phyloP scores from a whole-genome alignment of 148 eudicot genomes.

The Chenopodium berlandieri region DNA sequence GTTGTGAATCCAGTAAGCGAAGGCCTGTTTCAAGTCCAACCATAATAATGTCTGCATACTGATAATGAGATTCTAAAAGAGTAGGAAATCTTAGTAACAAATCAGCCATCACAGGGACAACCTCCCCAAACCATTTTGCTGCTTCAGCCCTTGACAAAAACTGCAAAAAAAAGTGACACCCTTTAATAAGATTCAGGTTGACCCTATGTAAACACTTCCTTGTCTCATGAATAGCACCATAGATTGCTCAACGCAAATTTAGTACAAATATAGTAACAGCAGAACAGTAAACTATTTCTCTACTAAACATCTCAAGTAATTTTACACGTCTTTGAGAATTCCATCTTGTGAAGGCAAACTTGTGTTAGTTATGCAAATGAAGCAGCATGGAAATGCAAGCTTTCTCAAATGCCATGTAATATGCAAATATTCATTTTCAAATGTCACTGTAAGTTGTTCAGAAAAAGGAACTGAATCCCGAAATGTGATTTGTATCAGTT shows the following conservation, averaged over 20 bases:
- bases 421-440: background rate
- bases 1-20: constrained; percentile 71
- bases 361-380: background rate
- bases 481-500: no score
- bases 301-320: background rate
- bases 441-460: background rate
- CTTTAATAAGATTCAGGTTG: background rate
- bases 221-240: background rate
- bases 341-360: background rate
- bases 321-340: background rate
- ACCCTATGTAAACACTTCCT: background rate
- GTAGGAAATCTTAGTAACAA: constrained; percentile 59
- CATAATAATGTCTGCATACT: constrained; percentile 37
- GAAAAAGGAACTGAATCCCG: no score
- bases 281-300: background rate
- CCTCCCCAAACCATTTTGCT: constrained; percentile 68
- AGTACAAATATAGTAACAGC: background rate
- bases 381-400: background rate
- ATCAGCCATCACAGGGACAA: constrained; percentile 65
- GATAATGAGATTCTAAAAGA: constrained; percentile 71
- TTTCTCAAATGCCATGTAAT: background rate
- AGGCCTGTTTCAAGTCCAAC: constrained; percentile 58
- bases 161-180: constrained; percentile 38
- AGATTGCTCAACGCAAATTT: background rate
- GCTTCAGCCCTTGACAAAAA: constrained; percentile 67